Conservation (phyloP, 2,329 filamentous ascomycete species). For the Teratosphaeria viscida region DNA sequence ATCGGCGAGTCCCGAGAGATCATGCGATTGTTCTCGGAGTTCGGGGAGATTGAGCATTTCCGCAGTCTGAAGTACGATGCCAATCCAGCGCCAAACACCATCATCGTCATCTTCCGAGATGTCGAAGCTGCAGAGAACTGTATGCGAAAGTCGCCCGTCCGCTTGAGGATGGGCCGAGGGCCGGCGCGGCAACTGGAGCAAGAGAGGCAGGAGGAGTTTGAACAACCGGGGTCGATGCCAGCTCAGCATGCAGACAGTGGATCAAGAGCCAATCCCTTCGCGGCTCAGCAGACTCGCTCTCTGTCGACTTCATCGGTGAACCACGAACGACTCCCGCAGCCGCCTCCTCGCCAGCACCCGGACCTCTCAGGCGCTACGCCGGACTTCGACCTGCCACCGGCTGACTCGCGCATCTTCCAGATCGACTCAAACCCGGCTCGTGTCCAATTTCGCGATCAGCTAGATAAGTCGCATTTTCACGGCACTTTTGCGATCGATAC, state of each 20-base stretch:
- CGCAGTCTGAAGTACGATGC: slow-evolving; percentile 39
- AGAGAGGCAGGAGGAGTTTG: not conserved
- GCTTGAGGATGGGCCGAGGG: slow-evolving; percentile 32
- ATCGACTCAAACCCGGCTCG: slow-evolving; percentile 30
- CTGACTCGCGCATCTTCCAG: slow-evolving; percentile 27
- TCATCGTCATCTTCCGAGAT: slow-evolving; percentile 37
- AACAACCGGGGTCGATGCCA: not conserved
- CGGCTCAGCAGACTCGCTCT: not conserved
- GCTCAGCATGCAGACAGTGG: not conserved
- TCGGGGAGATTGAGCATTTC: slow-evolving; percentile 40
- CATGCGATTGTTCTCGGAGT: slow-evolving; percentile 36
- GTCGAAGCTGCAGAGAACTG: slow-evolving; percentile 31
- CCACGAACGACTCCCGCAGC: not conserved
- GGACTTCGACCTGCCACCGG: not conserved
- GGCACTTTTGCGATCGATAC: slow-evolving; percentile 20
- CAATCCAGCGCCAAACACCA: slow-evolving; percentile 30
- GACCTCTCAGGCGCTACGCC: not conserved
- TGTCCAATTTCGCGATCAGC: slow-evolving; percentile 31
- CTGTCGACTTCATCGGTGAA: not conserved
- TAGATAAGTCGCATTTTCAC: slow-evolving; percentile 26
- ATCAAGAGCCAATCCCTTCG: not conserved
- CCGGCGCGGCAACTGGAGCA: slow-evolving; percentile 5
- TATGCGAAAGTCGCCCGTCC: slow-evolving; percentile 35
- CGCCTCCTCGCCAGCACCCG: not conserved
- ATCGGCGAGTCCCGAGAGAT: slow-evolving; percentile 41